Evolutionary conservation across 306 rosid species (phyloP).

Genomic region (Elaeagnus macrophylla): DNA sequence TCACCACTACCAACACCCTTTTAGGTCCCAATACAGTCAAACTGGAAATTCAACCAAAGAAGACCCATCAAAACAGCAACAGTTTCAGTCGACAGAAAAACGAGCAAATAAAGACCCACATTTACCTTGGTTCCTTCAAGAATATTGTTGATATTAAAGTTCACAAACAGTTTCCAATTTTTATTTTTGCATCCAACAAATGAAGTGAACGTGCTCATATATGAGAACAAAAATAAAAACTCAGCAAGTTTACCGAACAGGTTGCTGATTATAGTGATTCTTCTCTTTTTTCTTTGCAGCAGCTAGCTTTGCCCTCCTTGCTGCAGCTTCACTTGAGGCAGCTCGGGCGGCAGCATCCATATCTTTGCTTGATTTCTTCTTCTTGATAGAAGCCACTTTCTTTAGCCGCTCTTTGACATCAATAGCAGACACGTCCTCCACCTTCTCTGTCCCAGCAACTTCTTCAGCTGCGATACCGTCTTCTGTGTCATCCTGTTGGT

Average conservation of each 20-base stretch:
- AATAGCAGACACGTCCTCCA: conserved; percentile 31
- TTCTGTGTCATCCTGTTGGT: conserved; percentile 29
- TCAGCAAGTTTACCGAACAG: conserved; percentile 48
- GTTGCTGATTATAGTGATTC: conserved; percentile 71
- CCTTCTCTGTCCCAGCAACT: conserved; percentile 34
- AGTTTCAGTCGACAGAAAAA: conserved; percentile 30
- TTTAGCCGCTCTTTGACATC: conserved; percentile 76
- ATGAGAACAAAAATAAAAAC: conserved; percentile 19
- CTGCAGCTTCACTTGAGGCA: conserved; percentile 66
- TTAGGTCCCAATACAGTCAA: too few species aligned
- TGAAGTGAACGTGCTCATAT: conserved; percentile 43
- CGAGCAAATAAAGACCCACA: conserved; percentile 20
- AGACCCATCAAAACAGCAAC: too few species aligned
- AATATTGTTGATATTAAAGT: conserved; percentile 17
- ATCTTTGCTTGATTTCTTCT: conserved; percentile 67
- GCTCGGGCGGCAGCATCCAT: conserved; percentile 73
- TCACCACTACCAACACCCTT: too few species aligned
- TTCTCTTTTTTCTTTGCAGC: conserved; percentile 76
- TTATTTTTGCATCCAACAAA: conserved; percentile 39
- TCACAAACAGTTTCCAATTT: conserved; percentile 28
- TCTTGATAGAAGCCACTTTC: conserved; percentile 59
- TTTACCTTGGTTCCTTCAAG: conserved; percentile 8
- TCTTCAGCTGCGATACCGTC: conserved; percentile 26
- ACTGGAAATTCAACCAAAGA: too few species aligned
- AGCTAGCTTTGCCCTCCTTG: conserved; percentile 56